Conservation (phyloP, 371 early-diverging fungal genomes). For the Mortierella sp. region DNA sequence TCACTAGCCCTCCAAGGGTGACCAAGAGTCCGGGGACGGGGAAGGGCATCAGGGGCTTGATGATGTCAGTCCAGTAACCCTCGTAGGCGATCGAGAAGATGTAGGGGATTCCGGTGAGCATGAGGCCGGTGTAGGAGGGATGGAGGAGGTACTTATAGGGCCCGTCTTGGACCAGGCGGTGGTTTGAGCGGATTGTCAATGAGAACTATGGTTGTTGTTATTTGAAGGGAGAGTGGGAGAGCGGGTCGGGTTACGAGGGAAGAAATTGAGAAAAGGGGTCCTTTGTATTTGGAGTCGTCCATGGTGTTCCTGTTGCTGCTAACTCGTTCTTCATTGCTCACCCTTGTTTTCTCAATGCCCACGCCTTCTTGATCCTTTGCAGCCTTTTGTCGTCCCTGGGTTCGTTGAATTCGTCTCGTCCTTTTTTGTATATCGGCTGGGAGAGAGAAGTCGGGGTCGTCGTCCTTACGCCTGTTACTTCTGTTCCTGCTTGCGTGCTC, state of each 20-base stretch:
- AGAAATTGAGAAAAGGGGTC: not conserved
- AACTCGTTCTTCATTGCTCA: not conserved
- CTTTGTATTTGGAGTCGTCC: not conserved
- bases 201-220: slow-evolving; percentile 21
- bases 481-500: not conserved
- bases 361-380: not conserved
- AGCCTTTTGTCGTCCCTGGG: not conserved
- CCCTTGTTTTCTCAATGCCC: not conserved
- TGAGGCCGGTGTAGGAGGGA: slow-evolving; percentile 45
- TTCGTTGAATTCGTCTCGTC: not conserved
- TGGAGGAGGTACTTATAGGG: slow-evolving; percentile 45
- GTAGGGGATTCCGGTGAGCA: slow-evolving; percentile 34
- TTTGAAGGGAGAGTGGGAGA: not conserved
- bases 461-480: not conserved
- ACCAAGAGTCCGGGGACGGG: slow-evolving; percentile 31
- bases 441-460: not conserved
- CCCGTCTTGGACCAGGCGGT: slow-evolving; percentile 42
- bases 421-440: too few relatives aligned
- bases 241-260: too few relatives aligned
- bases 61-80: slow-evolving; percentile 34
- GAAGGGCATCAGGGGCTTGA: slow-evolving; percentile 32
- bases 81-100: slow-evolving; percentile 28
- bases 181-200: slow-evolving; percentile 35
- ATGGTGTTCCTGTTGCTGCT: too few relatives aligned
- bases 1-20: slow-evolving; percentile 10